Conservation (phyloP, 2,329 filamentous ascomycete genomes). For the Nigrospora osmanthi region DNA sequence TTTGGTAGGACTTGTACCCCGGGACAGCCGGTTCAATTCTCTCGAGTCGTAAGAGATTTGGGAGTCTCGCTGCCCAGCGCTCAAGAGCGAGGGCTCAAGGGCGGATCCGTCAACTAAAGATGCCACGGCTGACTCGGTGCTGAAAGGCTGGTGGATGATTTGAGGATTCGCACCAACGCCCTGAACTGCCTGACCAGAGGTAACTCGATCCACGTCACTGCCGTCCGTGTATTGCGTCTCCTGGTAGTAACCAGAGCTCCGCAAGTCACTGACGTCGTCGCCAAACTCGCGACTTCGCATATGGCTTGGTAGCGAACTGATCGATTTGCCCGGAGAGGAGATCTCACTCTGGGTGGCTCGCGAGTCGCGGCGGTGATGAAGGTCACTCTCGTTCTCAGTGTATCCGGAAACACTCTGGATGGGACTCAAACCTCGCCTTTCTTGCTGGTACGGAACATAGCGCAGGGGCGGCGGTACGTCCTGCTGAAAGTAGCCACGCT, state of each 20-base stretch:
- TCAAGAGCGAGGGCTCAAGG: conserved; percentile 61
- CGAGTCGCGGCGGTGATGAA: conserved; percentile 48
- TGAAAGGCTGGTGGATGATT: conserved; percentile 63
- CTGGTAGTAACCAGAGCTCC: conserved; percentile 45
- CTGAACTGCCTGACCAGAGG: conserved; percentile 62
- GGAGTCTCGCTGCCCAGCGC: conserved; percentile 30
- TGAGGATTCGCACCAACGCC: conserved; percentile 67
- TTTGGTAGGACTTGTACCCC: conserved; percentile 29
- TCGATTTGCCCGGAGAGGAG: conserved; percentile 56
- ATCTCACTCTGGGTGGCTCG: conserved; percentile 44
- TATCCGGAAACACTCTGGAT: conserved; percentile 91
- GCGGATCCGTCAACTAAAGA: conserved; percentile 74
- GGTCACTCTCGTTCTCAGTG: conserved; percentile 58
- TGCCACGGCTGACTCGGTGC: conserved; percentile 83
- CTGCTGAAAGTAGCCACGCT: conserved; percentile 45
- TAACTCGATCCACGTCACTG: conserved; percentile 50
- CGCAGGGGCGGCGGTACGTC: conserved; percentile 57
- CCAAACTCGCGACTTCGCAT: conserved; percentile 43
- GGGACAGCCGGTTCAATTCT: conserved; percentile 9
- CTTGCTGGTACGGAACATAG: conserved; percentile 61
- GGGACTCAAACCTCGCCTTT: conserved; percentile 70
- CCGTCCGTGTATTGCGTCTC: conserved; percentile 38
- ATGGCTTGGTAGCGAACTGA: conserved; percentile 47
- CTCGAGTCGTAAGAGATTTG: conserved; percentile 17
- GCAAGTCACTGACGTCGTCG: conserved; percentile 49